Evolutionary conservation across 1,284 basidiomycete genomes (phyloP), one percentile per base, ranked within the genome.

Genomic region (Irpex sp.): DNA sequence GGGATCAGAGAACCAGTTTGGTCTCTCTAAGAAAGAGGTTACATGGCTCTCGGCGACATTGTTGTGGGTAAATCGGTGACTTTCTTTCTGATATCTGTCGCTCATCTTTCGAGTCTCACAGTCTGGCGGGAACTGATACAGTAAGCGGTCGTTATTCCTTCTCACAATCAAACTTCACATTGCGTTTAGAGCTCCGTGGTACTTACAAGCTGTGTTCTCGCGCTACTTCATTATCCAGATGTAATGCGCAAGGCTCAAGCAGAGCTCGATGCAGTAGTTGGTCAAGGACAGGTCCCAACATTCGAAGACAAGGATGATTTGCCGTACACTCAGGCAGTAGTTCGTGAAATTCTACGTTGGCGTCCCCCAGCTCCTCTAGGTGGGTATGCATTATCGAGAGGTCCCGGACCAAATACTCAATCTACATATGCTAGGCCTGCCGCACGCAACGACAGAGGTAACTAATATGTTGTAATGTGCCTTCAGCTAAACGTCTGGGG

Each of bases 251-350:
- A 58, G 21, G 61, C 61, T 7, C 61, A 62, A 21, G 61, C 46
- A 5, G 61, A 62, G 37, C 26, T 58, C 11, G 47, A 62, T 31
- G 31, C 11, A 11, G 61, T 62, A n/a, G 33, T 58, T n/a, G 61
- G 61, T 7, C 31, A 26, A 11, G 61, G 39, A 19, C 26, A 49
- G 11, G 35, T 53, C 15, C 61, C 61, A 7, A 53, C 21, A 5
- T 37, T 62, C 55, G 17, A 36, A 6, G 61, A 58, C 56, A 33
- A 21, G 8, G 56, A 37, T 17, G 8, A 19, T 6, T 49, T 62
- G 15, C 61, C 61, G 46, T 62, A 62, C 19, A 43, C 58, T 7
- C n/a, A 15, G 35, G 61, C 61, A 5, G 17, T 62, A 7, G 50
- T 62, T 19, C 31, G 46, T 13, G 61, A 62, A 17, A 57, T 58